A percentile compares a stretch with the other conserved stretches of the same genome.
Conservation (phyloP, 2,329 filamentous ascomycete genomes). For the Monosporascus sp. region DNA sequence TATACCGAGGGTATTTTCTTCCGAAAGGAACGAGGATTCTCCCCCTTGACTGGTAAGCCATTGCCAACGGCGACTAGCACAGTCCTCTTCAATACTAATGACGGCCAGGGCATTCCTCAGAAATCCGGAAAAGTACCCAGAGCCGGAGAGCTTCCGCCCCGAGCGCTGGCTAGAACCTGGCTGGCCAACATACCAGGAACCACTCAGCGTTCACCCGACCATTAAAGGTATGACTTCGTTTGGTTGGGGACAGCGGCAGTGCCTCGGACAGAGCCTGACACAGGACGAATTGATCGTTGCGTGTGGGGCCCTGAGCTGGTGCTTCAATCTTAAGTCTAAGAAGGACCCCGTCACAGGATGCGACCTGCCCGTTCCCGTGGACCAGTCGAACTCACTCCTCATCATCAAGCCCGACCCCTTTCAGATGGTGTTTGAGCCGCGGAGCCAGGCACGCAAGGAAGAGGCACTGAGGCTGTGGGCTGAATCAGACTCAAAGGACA, state of each 20-base stretch:
- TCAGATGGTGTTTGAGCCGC: constrained; percentile 48
- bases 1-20: constrained; percentile 43
- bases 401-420: constrained; percentile 54
- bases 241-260: constrained; percentile 47
- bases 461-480: constrained; percentile 35
- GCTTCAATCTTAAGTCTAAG: constrained; percentile 39
- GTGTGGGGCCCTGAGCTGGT: constrained; percentile 44
- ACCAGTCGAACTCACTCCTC: constrained; percentile 51
- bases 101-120: constrained; percentile 44
- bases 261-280: constrained; percentile 30
- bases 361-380: constrained; percentile 36
- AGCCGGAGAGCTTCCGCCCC: constrained; percentile 46
- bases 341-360: constrained; percentile 34
- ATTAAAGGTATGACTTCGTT: constrained; percentile 50
- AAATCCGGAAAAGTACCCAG: constrained; percentile 45
- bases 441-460: constrained; percentile 34
- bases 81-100: constrained; percentile 1
- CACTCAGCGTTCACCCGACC: constrained; percentile 45
- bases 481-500: constrained; percentile 25
- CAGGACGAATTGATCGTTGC: constrained; percentile 45
- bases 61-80: neutral
- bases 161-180: constrained; percentile 47
- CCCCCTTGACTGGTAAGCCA: constrained; percentile 33
- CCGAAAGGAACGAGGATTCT: constrained; percentile 41
- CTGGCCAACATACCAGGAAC: constrained; percentile 49